phyloP scores from a whole-genome alignment of 164 flowering plant genomes.

The Dillenia turbinata region DNA sequence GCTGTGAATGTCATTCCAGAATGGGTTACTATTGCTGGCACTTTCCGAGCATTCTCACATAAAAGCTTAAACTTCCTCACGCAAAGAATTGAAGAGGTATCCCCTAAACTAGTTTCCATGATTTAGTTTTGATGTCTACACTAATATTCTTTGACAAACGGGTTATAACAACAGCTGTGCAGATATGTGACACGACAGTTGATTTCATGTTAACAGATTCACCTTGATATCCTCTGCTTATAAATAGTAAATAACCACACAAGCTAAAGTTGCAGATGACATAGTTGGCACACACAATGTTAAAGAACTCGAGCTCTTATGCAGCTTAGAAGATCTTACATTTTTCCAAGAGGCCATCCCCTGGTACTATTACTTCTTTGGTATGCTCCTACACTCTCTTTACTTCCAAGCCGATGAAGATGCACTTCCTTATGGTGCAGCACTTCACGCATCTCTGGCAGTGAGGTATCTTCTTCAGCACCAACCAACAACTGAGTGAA shows the following conservation, averaged over 20 bases:
- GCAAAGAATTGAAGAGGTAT: conserved; percentile 48
- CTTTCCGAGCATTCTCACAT: conserved; percentile 42
- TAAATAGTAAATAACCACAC: conserved; percentile 35
- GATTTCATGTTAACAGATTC: conserved; percentile 22
- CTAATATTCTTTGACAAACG: conserved; percentile 8
- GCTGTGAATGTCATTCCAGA: conserved; percentile 58
- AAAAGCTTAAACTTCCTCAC: conserved; percentile 31
- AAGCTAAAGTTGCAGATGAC: conserved; percentile 25
- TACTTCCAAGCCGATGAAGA: conserved; percentile 56
- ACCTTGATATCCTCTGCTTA: conserved; percentile 32
- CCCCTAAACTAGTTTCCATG: not conserved
- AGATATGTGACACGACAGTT: conserved; percentile 35
- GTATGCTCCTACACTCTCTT: conserved; percentile 62
- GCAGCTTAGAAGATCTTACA: conserved; percentile 55
- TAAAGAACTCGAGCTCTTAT: conserved; percentile 28
- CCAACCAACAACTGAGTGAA: conserved; percentile 1
- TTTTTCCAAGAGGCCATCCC: conserved; percentile 42
- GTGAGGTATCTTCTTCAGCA: conserved; percentile 36
- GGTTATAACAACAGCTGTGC: conserved; percentile 53
- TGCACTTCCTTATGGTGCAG: conserved; percentile 66
- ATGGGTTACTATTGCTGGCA: conserved; percentile 49
- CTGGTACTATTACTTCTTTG: conserved; percentile 40
- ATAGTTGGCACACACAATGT: conserved; percentile 36
- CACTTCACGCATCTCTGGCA: conserved; percentile 77
- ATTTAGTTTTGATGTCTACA: not conserved